These are phyloP conservation scores for Candida schatavii DNA, from an alignment of 805 yeast species.

Conservation along the genomic window DNA sequence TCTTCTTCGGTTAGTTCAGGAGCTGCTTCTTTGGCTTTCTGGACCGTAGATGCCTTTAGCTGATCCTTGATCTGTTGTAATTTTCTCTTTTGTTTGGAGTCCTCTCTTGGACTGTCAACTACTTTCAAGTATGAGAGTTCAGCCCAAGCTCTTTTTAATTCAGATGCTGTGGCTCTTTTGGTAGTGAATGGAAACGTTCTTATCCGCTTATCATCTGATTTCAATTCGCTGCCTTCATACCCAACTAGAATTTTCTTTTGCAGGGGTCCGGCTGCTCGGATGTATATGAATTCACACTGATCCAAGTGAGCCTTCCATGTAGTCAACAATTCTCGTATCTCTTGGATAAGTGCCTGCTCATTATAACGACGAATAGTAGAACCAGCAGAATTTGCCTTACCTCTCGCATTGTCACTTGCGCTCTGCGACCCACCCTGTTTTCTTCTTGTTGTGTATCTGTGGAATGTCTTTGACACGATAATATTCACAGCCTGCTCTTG, in stretches of 20 bases:
- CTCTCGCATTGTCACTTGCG: conserved; percentile 86
- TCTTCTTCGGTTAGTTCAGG: conserved; percentile 26
- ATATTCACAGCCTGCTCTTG: conserved; percentile 63
- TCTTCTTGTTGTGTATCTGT: conserved; percentile 91
- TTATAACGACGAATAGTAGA: conserved; percentile 85
- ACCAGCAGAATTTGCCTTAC: conserved; percentile 96
- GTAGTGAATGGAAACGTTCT: conserved; percentile 85
- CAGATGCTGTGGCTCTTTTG: conserved; percentile 76
- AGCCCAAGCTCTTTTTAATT: conserved; percentile 81
- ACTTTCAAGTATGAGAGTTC: conserved; percentile 61
- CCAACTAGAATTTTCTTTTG: conserved; percentile 66
- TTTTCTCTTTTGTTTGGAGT: conserved; percentile 24
- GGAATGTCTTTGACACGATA: conserved; percentile 79
- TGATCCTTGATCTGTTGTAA: conserved; percentile 10
- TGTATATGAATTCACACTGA: conserved; percentile 66
- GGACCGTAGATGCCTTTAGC: conserved; percentile 18
- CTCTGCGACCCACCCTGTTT: conserved; percentile 98
- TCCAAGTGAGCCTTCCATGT: conserved; percentile 63
- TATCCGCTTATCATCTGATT: conserved; percentile 58
- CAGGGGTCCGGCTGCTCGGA: conserved; percentile 75
- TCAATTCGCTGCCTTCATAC: conserved; percentile 55
- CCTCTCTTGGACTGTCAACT: conserved; percentile 52
- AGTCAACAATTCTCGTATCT: conserved; percentile 65
- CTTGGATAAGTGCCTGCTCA: conserved; percentile 77
- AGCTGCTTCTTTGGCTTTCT: conserved; percentile 18